phyloP scores from a whole-genome alignment of 2,329 filamentous ascomycete species.

The Lasiodiplodia gonubiensis region DNA sequence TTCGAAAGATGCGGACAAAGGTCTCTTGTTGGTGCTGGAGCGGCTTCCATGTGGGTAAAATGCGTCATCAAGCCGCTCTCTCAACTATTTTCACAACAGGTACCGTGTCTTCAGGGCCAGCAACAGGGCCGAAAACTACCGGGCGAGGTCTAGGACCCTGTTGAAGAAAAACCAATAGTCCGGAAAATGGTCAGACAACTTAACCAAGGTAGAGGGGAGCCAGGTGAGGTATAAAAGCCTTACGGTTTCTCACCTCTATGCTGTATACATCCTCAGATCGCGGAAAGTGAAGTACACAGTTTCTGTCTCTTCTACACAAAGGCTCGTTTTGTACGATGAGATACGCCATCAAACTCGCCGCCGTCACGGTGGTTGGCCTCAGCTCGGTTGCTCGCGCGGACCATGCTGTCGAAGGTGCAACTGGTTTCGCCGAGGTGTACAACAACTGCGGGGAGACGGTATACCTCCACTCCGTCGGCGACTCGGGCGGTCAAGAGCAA shows the following conservation, averaged over 20 bases:
- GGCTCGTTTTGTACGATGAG: neutral
- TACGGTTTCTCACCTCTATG: neutral
- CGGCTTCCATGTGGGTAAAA: neutral
- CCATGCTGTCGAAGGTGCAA: neutral
- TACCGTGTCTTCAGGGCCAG: neutral
- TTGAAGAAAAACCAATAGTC: too few relatives aligned
- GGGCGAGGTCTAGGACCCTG: neutral
- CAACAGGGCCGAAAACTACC: neutral
- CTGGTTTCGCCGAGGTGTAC: neutral
- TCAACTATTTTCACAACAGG: neutral
- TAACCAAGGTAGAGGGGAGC: too few relatives aligned
- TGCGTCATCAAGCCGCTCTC: neutral
- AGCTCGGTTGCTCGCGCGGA: neutral
- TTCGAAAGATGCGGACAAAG: neutral
- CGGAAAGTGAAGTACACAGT: too few relatives aligned
- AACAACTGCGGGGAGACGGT: neutral
- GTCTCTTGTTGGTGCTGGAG: too few relatives aligned
- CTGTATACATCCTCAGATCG: too few relatives aligned
- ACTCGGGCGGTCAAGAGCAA: neutral
- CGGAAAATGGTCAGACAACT: too few relatives aligned
- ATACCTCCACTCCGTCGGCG: neutral
- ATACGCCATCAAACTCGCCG: neutral
- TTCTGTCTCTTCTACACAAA: too few relatives aligned
- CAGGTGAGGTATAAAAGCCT: neutral
- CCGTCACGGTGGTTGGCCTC: neutral